A percentile compares a stretch with the other conserved stretches of the same genome.
Evolutionary conservation across 441 rosid genomes (phyloP).

Genomic region (Lepidium campestre): DNA sequence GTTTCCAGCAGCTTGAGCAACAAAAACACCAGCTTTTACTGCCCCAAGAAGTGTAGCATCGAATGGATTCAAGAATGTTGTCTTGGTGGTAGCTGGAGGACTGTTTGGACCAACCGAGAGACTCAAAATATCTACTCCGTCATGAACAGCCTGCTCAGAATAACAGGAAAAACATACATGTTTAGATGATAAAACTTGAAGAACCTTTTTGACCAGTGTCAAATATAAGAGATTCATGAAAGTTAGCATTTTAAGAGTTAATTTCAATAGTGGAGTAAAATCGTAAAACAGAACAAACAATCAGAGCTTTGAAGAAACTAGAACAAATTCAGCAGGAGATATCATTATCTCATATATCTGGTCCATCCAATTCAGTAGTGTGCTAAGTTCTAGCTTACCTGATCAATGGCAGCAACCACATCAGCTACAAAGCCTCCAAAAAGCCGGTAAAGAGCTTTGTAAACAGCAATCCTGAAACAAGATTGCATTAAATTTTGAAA

Average conservation of each 20-base stretch:
- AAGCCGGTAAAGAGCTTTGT: constrained; percentile 92
- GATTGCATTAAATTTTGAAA: background rate
- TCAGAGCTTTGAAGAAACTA: background rate
- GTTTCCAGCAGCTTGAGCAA: constrained; percentile 97
- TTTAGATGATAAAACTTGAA: background rate
- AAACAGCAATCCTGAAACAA: constrained; percentile 84
- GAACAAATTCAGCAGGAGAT: background rate
- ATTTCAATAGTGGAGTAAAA: background rate
- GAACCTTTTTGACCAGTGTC: background rate
- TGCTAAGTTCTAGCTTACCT: constrained; percentile 37
- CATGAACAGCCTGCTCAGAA: constrained; percentile 84
- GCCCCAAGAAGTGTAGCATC: constrained; percentile 96
- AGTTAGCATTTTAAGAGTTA: background rate
- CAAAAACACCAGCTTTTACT: constrained; percentile 96
- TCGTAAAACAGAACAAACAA: constrained; percentile 6
- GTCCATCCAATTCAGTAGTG: background rate
- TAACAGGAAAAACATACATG: constrained; percentile 19
- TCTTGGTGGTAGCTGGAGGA: constrained; percentile 83
- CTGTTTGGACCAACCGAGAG: constrained; percentile 99
- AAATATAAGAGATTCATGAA: background rate
- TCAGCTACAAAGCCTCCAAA: constrained; percentile 96
- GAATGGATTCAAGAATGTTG: constrained; percentile 88
- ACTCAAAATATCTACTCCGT: constrained; percentile 95
- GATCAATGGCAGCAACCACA: constrained; percentile 99
- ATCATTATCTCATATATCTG: background rate